Base-by-base conservation (phyloP, 495 filamentous ascomycete genomes). In the Hapsidospora chrysogenum region DNA sequence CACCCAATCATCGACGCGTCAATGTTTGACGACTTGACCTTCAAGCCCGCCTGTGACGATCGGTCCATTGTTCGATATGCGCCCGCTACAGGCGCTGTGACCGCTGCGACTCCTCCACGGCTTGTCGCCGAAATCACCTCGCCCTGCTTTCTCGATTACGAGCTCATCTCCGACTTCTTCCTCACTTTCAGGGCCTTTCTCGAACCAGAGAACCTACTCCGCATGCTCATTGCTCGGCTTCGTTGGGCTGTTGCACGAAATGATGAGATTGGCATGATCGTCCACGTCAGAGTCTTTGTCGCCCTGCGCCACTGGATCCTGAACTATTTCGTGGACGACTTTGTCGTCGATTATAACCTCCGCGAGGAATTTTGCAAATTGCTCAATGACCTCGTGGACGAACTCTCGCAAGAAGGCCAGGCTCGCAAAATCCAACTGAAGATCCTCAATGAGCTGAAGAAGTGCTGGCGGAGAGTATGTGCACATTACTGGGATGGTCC, bases 91-190 rank as follows among this genome's bases (percentile, higher is more conserved):
- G 74, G 77, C 26, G 71, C 81, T 36, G 87, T 97, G 18, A 76
- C 70, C 22, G 89, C 92, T 31, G 89, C 92, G 11, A 94, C 85
- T 0, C 85, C 87, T 2, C 79, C 85, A 7, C 76, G 92, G 9
- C 72, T 99, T 22, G 82, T 99, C 30, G 87, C 86, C n/a, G 84
- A 99, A 53, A 92, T 99, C 39, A 96, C 89, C 3, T 96, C 92
- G 13, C 82, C 86, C 14, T 80, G 73, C 32, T 95, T 96, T 52
- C 71, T 99, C 41, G 89, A 99, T 52, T 99, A 99, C 54, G 87
- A 96, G 49, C 70, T 99, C 4, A 68, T 99, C 1, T 95, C 92
- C 0, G 89, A 96, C 54, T 99, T 99, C 61, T 99, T 99, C 48
- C 73, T 97, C 25, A 96, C 92, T 1, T 96, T 80, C 44, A 83